Percentiles rank a stretch among this genome's conserved stretches.
Conservation (phyloP, 352 stramenopile species). For the Phytophthora tubulina region DNA sequence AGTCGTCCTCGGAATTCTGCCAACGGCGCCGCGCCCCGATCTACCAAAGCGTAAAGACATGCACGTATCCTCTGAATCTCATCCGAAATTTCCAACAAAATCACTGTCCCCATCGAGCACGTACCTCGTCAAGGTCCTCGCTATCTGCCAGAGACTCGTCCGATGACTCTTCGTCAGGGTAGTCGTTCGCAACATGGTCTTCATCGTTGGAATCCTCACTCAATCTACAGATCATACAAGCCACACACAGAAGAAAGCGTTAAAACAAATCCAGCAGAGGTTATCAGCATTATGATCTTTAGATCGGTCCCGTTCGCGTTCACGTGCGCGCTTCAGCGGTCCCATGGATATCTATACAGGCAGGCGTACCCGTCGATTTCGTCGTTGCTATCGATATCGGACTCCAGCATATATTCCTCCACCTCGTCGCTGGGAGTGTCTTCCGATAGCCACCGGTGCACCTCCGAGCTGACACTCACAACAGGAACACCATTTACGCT, state of each 20-base stretch:
- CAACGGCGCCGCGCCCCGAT: conserved; percentile 36
- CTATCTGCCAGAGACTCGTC: conserved; percentile 46
- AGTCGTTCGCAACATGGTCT: conserved; percentile 81
- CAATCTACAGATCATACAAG: conserved; percentile 50
- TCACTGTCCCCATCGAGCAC: neutral
- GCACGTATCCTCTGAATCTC: conserved; percentile 12
- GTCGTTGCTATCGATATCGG: conserved; percentile 74
- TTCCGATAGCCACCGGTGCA: conserved; percentile 83
- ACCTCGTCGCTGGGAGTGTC: conserved; percentile 65
- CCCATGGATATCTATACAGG: conserved; percentile 48
- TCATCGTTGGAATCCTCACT: conserved; percentile 89
- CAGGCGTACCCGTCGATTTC: conserved; percentile 69
- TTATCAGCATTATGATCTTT: conserved; percentile 43
- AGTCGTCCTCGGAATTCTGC: conserved; percentile 33
- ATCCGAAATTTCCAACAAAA: conserved; percentile 14
- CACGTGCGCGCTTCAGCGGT: conserved; percentile 33
- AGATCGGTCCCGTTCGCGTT: conserved; percentile 19
- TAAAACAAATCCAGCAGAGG: conserved; percentile 38
- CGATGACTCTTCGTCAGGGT: conserved; percentile 84
- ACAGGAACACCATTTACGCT: conserved; percentile 49
- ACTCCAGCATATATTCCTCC: conserved; percentile 85
- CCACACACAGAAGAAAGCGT: conserved; percentile 24
- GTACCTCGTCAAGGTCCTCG: conserved; percentile 50
- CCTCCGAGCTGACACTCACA: conserved; percentile 78
- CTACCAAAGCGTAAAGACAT: conserved; percentile 33